Evolutionary conservation across 2,329 filamentous ascomycete genomes (phyloP).

Genomic region (Colletotrichum paranaense): DNA sequence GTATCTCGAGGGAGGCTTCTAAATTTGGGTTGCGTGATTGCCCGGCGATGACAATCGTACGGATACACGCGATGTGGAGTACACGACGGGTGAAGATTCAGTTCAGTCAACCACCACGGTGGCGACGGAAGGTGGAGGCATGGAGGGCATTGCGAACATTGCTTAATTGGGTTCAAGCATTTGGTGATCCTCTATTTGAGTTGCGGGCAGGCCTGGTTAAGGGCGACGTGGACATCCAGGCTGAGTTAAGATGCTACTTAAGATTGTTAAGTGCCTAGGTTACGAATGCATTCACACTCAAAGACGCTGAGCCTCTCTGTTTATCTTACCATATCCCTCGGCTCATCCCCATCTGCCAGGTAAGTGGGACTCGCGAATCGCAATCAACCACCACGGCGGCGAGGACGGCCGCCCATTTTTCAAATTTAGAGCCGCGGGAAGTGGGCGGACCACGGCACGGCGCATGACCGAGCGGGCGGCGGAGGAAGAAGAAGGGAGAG

Average conservation of each 20-base stretch:
- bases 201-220: neutral
- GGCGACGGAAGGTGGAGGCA: neutral
- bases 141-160: neutral
- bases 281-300: neutral
- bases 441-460: conserved; percentile 22
- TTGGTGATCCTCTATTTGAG: neutral
- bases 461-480: conserved; percentile 22
- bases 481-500: neutral
- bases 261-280: neutral
- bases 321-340: neutral
- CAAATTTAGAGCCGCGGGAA: conserved; percentile 11
- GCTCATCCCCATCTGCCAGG: neutral
- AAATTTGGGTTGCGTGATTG: neutral
- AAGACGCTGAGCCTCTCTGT: conserved; percentile 1
- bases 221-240: conserved; percentile 14
- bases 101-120: neutral
- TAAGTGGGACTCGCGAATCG: neutral
- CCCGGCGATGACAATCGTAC: neutral
- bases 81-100: neutral
- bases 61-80: neutral
- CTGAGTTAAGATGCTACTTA: conserved; percentile 6
- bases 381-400: neutral
- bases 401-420: neutral
- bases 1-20: conserved; percentile 27
- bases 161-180: neutral